Evolutionary conservation across 164 flowering plant species (phyloP).

Genomic region (Kalanchoe fedtschenkoi): DNA sequence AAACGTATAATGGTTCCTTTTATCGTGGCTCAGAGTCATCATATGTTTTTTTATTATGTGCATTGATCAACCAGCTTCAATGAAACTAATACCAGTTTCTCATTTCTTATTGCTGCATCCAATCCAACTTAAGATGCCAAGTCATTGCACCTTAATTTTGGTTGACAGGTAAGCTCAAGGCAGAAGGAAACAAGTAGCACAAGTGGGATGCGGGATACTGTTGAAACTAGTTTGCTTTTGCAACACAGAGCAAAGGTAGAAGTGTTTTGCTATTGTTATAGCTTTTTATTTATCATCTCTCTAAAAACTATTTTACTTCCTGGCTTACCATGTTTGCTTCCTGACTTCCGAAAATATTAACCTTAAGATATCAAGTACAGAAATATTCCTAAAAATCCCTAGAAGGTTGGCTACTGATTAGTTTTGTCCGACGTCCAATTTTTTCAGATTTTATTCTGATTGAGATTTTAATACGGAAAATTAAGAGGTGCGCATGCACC

Average conservation of each 20-base stretch:
- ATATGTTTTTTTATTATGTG: no score
- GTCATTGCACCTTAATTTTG: not conserved
- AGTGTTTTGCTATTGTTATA: not conserved
- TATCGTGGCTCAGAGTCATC: no score
- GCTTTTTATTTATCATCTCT: not conserved
- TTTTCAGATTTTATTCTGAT: no score
- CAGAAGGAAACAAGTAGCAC: slow-evolving; percentile 99
- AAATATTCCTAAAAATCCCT: no score
- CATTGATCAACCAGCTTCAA: no score
- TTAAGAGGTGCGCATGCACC: no score
- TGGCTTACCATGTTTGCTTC: not conserved
- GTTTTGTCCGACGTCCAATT: no score
- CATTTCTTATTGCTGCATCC: not conserved
- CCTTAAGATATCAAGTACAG: not conserved
- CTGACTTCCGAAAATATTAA: not conserved
- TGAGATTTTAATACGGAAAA: no score
- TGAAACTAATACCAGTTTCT: not conserved
- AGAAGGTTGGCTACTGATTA: no score
- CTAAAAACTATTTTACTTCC: not conserved
- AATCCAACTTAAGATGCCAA: not conserved
- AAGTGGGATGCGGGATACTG: slow-evolving; percentile 92
- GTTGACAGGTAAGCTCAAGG: slow-evolving; percentile 64
- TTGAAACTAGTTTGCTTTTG: slow-evolving; percentile 82
- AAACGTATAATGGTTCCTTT: no score
- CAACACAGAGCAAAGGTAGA: slow-evolving; percentile 79